A percentile compares a stretch with the other conserved stretches of the same genome.
Evolutionary conservation across 352 stramenopile species (phyloP).

Genomic region (Paralagenidium karlingii): DNA sequence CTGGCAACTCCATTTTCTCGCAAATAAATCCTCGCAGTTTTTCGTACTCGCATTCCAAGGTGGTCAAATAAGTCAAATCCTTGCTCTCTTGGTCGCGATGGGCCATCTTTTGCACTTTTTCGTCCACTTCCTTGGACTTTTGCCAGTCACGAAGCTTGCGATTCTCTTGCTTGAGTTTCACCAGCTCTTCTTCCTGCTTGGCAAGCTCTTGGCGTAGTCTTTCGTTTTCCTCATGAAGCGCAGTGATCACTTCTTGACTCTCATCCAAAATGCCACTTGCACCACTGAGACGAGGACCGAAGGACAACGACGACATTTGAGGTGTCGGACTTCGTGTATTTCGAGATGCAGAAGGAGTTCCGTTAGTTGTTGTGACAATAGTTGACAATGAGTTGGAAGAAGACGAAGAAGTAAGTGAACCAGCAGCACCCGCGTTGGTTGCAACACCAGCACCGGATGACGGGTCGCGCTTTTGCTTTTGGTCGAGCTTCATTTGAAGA

Average conservation of each 20-base stretch:
- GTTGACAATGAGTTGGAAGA: neutral
- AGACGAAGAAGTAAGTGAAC: neutral
- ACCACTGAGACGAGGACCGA: constrained; percentile 34
- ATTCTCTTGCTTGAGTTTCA: constrained; percentile 66
- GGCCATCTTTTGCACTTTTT: constrained; percentile 79
- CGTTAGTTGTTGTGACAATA: too few relatives aligned
- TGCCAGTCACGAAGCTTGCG: constrained; percentile 74
- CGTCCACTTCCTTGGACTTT: constrained; percentile 76
- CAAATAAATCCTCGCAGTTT: constrained; percentile 71
- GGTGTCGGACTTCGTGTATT: too few relatives aligned
- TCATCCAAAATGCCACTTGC: constrained; percentile 74
- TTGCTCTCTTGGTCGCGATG: constrained; percentile 78
- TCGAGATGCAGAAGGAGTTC: neutral
- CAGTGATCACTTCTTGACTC: constrained; percentile 79
- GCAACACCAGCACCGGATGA: too few relatives aligned
- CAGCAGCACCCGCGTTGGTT: neutral
- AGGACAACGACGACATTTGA: neutral
- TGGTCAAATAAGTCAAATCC: constrained; percentile 66
- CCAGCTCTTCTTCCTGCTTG: constrained; percentile 57
- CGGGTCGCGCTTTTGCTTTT: constrained; percentile 27
- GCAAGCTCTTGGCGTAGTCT: constrained; percentile 59
- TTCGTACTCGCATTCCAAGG: constrained; percentile 76
- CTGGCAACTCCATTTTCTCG: constrained; percentile 55
- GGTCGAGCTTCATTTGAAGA: constrained; percentile 53
- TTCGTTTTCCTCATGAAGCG: constrained; percentile 74